Conservation (phyloP, 768 basidiomycete genomes). For the Termitomyces eurrhizus region DNA sequence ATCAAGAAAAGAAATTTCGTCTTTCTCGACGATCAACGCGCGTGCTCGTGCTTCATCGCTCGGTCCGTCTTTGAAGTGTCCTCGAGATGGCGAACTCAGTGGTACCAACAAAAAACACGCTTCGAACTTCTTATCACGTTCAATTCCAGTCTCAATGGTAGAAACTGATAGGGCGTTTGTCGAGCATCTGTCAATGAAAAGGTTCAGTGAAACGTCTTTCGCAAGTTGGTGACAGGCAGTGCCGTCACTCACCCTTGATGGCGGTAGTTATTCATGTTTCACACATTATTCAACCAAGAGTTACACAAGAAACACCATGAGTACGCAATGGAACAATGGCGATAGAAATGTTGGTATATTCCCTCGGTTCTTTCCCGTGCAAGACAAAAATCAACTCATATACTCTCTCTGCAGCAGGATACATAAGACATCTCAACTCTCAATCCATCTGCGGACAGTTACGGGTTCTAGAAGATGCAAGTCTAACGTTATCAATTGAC, state of each 20-base stretch:
- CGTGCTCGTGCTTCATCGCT: constrained; percentile 46
- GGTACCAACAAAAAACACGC: neutral
- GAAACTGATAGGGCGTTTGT: neutral
- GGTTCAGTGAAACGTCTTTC: constrained; percentile 19
- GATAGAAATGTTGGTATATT: neutral
- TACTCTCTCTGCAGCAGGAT: neutral
- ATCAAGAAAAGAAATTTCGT: neutral
- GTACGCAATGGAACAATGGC: neutral
- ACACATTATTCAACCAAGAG: neutral
- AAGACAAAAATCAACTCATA: neutral
- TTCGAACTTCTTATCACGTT: neutral
- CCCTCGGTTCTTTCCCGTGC: neutral
- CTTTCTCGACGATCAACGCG: neutral
- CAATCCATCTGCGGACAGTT: neutral
- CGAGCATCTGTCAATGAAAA: neutral
- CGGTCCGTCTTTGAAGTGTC: constrained; percentile 95
- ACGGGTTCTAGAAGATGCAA: neutral
- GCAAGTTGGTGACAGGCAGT: neutral
- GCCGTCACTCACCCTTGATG: neutral
- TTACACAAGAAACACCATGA: neutral
- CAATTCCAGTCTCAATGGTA: neutral
- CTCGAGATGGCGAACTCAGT: constrained; percentile 28
- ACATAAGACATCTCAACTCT: neutral
- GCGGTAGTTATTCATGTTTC: neutral
- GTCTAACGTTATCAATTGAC: constrained; percentile 6